phyloP scores from a whole-genome alignment of 202 grass and related monocot species.

The Schoenoplectus tabernaemontani region DNA sequence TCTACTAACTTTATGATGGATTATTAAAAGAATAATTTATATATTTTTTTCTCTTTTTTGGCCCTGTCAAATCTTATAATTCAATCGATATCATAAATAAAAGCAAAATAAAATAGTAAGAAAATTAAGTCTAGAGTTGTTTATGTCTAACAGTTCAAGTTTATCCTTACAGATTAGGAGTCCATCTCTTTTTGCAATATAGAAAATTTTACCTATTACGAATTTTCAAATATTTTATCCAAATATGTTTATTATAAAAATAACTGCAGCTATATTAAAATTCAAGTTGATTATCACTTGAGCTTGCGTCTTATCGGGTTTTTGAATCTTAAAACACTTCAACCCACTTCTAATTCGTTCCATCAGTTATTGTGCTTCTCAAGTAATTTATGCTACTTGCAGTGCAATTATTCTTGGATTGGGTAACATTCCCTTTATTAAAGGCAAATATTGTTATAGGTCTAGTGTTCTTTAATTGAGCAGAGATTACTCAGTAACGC shows the following conservation, averaged over 20 bases:
- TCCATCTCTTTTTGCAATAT: too few species aligned
- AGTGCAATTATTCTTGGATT: not conserved
- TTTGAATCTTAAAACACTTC: slow-evolving; percentile 13
- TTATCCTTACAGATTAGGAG: too few species aligned
- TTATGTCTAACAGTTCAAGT: too few species aligned
- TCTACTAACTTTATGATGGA: too few species aligned
- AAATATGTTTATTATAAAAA: too few species aligned
- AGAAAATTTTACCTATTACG: too few species aligned
- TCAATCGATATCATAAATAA: not conserved
- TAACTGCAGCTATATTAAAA: too few species aligned
- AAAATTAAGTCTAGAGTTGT: not conserved
- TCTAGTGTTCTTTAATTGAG: not conserved
- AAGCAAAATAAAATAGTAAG: not conserved
- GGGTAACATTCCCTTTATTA: not conserved
- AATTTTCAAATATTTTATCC: too few species aligned
- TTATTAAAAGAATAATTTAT: not conserved
- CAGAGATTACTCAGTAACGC: not conserved
- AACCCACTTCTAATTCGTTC: not conserved
- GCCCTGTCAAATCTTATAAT: not conserved
- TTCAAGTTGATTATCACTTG: too few species aligned
- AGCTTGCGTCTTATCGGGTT: slow-evolving; percentile 3
- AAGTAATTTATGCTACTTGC: not conserved
- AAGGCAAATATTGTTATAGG: not conserved
- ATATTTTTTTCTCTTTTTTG: not conserved
- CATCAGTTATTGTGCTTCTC: not conserved